Evolutionary conservation across 169 alveolate species (phyloP), one percentile per base, ranked within the genome.

Genomic region (Amoebophrya sp.): DNA sequence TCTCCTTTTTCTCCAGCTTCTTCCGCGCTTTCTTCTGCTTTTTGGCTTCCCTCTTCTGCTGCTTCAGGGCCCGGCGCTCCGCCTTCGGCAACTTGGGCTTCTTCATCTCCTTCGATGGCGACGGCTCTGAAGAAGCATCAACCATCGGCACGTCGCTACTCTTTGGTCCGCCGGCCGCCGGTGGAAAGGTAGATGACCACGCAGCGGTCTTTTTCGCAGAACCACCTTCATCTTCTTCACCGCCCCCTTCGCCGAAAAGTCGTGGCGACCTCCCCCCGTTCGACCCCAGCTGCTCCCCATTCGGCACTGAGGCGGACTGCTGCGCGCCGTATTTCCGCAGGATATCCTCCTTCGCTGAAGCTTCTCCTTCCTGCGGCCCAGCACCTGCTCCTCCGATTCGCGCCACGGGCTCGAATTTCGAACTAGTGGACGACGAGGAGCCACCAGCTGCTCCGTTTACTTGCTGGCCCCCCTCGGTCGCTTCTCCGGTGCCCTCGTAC

Each of bases 31-130:
- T 88, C 90, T 58, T 15, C 39, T 39, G 41, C 13, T 45, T 58
- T 23, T 88, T 88, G 0, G 42, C 78, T 10, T n/a, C 70, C 70
- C 48, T 88, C 15, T 45, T 38, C 2, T 88, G 70, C 90, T 88
- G 39, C 90, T 43, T 58, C 70, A 41, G 39, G 1, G 18, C 40
- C 90, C 40, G n/a, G 41, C 13, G 90, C 40, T 88, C 90, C 70
- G 40, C 90, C 90, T 88, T 88, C 38, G 90, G 42, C 90, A 88
- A 39, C 42, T 39, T 45, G 31, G 90, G 67, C 40, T 40, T 45
- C 67, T 39, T 18, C 50, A 39, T 45, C 90, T n/a, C 42, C 69
- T 18, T 20, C 39, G 67, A 20, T n/a, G 67, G 90, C 90, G 90
- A n/a, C n/a, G n/a, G n/a, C n/a, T n/a, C n/a, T n/a, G n/a, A n/a